These are phyloP conservation scores for Neostapfia colusana DNA, from an alignment of 176 grass and related monocot genomes.

Conservation along the genomic window DNA sequence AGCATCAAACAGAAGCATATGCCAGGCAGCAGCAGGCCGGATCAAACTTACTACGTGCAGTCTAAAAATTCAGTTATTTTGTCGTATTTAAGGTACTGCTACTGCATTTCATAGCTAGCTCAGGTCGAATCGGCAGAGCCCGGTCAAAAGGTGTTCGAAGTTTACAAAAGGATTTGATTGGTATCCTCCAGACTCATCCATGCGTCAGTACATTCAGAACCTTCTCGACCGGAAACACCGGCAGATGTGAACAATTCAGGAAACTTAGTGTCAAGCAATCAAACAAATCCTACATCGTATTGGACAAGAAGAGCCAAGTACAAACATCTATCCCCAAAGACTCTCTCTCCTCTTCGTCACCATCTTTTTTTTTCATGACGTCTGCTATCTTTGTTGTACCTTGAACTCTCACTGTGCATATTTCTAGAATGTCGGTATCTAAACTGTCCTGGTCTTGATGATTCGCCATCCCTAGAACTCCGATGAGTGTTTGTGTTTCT, in stretches of 20 bases:
- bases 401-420: slow-evolving; percentile 5
- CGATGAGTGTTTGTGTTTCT: background rate
- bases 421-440: background rate
- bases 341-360: background rate
- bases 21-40: no score
- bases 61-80: no score
- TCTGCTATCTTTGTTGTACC: background rate
- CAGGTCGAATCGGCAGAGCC: background rate
- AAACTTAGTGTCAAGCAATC: background rate
- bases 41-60: no score
- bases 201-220: background rate
- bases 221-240: background rate
- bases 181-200: background rate
- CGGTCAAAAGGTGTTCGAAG: background rate
- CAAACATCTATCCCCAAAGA: slow-evolving; percentile 20
- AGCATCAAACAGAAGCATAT: background rate
- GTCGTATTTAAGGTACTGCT: no score
- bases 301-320: background rate
- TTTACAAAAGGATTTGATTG: background rate
- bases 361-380: slow-evolving; percentile 31
- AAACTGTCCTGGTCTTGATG: background rate
- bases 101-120: no score
- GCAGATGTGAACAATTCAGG: background rate
- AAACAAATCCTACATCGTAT: background rate
- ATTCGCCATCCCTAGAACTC: background rate